Conservation (phyloP, 768 basidiomycete species). For the Kwoniella dejecticola region DNA sequence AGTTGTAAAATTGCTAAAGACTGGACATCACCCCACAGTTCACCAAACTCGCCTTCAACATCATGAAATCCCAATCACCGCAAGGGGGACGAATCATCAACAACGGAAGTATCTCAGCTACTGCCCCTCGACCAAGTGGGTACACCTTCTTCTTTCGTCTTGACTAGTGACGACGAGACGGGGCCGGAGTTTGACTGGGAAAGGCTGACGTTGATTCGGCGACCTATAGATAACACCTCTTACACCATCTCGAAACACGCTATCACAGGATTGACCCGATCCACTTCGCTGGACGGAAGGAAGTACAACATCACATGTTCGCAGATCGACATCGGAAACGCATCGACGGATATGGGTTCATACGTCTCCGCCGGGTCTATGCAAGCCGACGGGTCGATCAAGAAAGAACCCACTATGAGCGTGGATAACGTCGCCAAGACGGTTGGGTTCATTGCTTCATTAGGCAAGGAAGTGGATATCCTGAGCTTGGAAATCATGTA, state of each 20-base stretch:
- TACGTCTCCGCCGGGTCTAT: slow-evolving; percentile 62
- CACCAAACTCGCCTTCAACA: slow-evolving; percentile 70
- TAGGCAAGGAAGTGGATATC: slow-evolving; percentile 71
- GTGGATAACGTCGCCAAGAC: slow-evolving; percentile 71
- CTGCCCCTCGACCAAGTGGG: slow-evolving; percentile 54
- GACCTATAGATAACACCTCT: slow-evolving; percentile 58
- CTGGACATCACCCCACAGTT: too few species aligned
- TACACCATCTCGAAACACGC: slow-evolving; percentile 83
- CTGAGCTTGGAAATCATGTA: slow-evolving; percentile 75
- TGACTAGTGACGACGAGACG: not conserved
- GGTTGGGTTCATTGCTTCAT: slow-evolving; percentile 69
- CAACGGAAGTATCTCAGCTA: slow-evolving; percentile 63
- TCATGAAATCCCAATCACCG: slow-evolving; percentile 74
- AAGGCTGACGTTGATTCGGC: too few species aligned
- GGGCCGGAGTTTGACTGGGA: too few species aligned
- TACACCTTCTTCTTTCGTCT: not conserved
- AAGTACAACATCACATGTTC: slow-evolving; percentile 72
- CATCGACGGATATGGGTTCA: slow-evolving; percentile 65
- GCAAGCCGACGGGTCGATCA: slow-evolving; percentile 68
- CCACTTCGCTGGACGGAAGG: slow-evolving; percentile 74
- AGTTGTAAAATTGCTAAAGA: too few species aligned
- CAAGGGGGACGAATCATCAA: slow-evolving; percentile 81
- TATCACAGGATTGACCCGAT: slow-evolving; percentile 73
- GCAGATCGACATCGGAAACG: slow-evolving; percentile 84
- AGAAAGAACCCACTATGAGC: slow-evolving; percentile 69